phyloP scores from a whole-genome alignment of 73 alveolate species.

The Paramecium caudatum region DNA sequence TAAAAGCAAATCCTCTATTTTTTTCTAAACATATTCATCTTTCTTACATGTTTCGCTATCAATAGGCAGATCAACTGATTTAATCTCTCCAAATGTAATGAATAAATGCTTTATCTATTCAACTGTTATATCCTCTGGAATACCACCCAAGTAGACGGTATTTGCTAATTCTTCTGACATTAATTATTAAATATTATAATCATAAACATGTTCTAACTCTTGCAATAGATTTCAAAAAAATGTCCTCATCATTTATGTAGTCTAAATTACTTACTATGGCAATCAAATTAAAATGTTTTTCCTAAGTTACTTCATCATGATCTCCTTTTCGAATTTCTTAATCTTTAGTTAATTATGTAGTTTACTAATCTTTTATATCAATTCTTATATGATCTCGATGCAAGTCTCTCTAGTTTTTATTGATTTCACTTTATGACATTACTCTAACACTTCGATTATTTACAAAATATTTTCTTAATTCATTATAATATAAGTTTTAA shows the following conservation, averaged over 20 bases:
- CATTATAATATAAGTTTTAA: not conserved
- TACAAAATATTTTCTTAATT: not conserved
- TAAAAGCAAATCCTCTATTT: constrained; percentile 69
- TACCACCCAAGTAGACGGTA: constrained; percentile 54
- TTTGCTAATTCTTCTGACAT: constrained; percentile 60
- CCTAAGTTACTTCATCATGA: not conserved
- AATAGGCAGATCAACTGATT: constrained; percentile 54
- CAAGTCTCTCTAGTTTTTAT: constrained; percentile 24
- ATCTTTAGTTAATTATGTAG: not conserved
- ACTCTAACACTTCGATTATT: constrained; percentile 8
- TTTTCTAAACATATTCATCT: constrained; percentile 24
- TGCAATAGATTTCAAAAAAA: constrained; percentile 7
- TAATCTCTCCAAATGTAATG: constrained; percentile 65
- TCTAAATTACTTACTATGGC: not conserved
- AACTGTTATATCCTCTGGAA: constrained; percentile 48
- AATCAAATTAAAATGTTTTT: constrained; percentile 3
- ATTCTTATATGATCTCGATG: not conserved
- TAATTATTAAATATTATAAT: not conserved
- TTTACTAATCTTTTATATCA: not conserved
- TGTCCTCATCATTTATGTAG: not conserved
- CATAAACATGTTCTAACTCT: not conserved
- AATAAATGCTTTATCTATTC: constrained; percentile 27
- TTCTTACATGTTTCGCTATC: constrained; percentile 57
- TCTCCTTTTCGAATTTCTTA: not conserved
- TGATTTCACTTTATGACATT: constrained; percentile 17